These are phyloP conservation scores for Pyrenophora teres DNA, from an alignment of 2,329 filamentous ascomycete species.

Conservation along the genomic window DNA sequence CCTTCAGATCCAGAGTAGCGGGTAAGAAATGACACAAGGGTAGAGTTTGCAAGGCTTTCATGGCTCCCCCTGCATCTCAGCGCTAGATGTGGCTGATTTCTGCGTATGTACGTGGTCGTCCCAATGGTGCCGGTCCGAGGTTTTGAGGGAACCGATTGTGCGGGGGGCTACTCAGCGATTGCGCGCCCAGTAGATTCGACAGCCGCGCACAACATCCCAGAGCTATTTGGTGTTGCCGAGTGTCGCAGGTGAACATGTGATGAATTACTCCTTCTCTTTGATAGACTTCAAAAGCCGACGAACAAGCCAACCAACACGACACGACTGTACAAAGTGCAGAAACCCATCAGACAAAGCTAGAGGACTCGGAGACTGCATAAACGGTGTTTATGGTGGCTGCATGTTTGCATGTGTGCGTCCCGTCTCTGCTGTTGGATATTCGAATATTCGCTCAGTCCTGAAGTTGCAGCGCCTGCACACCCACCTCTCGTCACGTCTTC, in stretches of 20 bases:
- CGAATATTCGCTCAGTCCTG: background rate
- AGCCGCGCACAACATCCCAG: background rate
- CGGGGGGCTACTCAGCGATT: background rate
- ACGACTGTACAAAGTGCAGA: too few species aligned
- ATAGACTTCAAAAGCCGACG: background rate
- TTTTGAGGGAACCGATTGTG: background rate
- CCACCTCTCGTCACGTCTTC: background rate
- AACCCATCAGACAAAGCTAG: background rate
- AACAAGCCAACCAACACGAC: background rate
- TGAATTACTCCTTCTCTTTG: slow-evolving; percentile 9
- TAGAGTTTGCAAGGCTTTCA: background rate
- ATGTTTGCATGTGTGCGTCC: background rate
- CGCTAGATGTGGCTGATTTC: background rate
- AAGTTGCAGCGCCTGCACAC: slow-evolving; percentile 5
- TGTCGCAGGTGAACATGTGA: background rate
- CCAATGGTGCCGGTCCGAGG: background rate
- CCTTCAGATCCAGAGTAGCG: too few species aligned
- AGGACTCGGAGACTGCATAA: background rate
- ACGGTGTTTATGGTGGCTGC: background rate
- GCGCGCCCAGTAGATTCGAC: background rate
- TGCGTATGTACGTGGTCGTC: background rate
- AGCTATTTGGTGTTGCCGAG: slow-evolving; percentile 1
- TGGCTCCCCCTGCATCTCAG: background rate
- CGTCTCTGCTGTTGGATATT: slow-evolving; percentile 1
- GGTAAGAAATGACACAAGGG: too few species aligned